Evolutionary conservation across 2,329 filamentous ascomycete species (phyloP), one percentile per base, ranked within the genome.

Genomic region (Clonostachys sp.): DNA sequence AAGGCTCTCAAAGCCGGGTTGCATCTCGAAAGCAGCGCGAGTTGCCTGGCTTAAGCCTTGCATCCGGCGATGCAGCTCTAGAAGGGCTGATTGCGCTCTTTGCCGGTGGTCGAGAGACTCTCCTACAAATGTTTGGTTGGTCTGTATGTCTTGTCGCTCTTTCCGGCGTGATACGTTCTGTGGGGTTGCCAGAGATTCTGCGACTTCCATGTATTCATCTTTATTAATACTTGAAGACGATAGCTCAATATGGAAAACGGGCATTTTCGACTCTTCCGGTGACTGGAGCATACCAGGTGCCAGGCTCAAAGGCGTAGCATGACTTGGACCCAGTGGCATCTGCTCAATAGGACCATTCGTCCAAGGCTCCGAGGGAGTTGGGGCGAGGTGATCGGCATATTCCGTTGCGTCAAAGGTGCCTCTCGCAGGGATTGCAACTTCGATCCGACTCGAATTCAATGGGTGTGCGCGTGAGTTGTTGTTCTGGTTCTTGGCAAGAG

Each of bases 81-180:
- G 72, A 42, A 91, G 75, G 41, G 89, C 86, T 12, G 81, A 77
- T 56, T 96, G 85, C 5, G 86, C 87, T 58, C 91, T 84, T 56
- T 95, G 85, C 45, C 86, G 85, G 63, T 96, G 89, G 58, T 95
- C 90, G 3, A 90, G 72, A 40, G 81, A 82, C 41, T 84, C 67
- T 14, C 80, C 74, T 17, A 86, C 70, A 4, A 80, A 64, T 44
- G 78, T 80, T 47, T 80, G 77, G 12, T 78, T 74, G 8, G 73
- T 75, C 44, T 78, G 71, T 17, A 68, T 63, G 18, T 71, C 68
- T 20, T 74, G 70, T 36, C 68, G 66, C 50, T 80, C 83, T 48
- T 75, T 62, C 56, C 81, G 86, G 33, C 59, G 59, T 5, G 79
- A 80, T 18, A 81, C 54, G 48, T 74, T 67, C 13, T 63, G 54